A percentile compares a stretch with the other conserved stretches of the same genome.
Conservation (phyloP, 2,329 filamentous ascomycete species). For the Aspergillus versicolor region DNA sequence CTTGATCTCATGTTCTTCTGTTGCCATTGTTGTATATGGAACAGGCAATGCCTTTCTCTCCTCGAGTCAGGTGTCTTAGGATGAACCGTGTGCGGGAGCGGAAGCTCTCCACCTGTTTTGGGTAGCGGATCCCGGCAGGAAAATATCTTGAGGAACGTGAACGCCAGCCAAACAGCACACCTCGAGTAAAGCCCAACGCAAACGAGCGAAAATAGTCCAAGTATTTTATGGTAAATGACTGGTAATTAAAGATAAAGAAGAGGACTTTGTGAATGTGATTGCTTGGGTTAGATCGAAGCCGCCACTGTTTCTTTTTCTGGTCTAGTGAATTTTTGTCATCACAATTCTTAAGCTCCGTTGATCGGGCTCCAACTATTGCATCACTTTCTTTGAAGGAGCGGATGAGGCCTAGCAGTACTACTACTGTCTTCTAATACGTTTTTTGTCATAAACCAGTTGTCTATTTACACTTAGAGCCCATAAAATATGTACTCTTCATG, state of each 20-base stretch:
- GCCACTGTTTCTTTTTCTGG: conserved; percentile 29
- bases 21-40: conserved; percentile 28
- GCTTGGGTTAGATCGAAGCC: conserved; percentile 23
- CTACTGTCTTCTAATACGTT: neutral
- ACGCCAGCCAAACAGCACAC: conserved; percentile 3
- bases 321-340: conserved; percentile 27
- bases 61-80: conserved; percentile 4
- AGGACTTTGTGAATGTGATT: conserved; percentile 19
- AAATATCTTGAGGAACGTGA: conserved; percentile 17
- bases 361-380: neutral
- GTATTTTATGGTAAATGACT: conserved; percentile 10
- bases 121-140: conserved; percentile 15
- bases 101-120: conserved; percentile 16
- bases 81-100: conserved; percentile 18
- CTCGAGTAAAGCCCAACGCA: conserved; percentile 6
- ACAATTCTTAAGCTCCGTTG: neutral
- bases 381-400: neutral
- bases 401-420: too few relatives aligned
- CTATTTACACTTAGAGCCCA: neutral
- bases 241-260: conserved; percentile 12
- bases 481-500: neutral
- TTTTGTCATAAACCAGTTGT: neutral
- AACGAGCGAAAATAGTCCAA: neutral
- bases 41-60: neutral
- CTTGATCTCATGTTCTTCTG: conserved; percentile 37